These are phyloP conservation scores for Gastrodia elata DNA, from an alignment of 106 monocot species.

Conservation along the genomic window DNA sequence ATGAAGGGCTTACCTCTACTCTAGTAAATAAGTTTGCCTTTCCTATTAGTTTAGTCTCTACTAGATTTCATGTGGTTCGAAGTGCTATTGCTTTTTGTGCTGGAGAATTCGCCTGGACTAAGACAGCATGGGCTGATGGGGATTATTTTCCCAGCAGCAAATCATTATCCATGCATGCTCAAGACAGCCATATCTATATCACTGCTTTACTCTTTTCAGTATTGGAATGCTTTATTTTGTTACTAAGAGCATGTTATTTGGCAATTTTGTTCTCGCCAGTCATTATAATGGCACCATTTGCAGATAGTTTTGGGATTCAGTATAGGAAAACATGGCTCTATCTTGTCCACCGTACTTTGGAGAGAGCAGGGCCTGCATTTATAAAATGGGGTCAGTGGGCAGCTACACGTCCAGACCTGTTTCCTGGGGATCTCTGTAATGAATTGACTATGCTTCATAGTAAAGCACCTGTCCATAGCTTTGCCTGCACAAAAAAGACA, in stretches of 20 bases:
- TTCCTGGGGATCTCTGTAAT: slow-evolving; percentile 65
- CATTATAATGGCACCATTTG: slow-evolving; percentile 56
- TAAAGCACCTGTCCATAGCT: slow-evolving; percentile 72
- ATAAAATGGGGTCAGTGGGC: slow-evolving; percentile 99
- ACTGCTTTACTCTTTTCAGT: slow-evolving; percentile 32
- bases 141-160: slow-evolving; percentile 31
- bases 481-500: slow-evolving; percentile 47
- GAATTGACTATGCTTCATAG: slow-evolving; percentile 68
- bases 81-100: slow-evolving; percentile 39
- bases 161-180: slow-evolving; percentile 29
- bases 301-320: slow-evolving; percentile 29
- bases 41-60: slow-evolving; percentile 47
- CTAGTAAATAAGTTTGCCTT: slow-evolving; percentile 30
- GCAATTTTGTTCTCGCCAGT: slow-evolving; percentile 55
- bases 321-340: slow-evolving; percentile 65
- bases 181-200: slow-evolving; percentile 34
- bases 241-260: slow-evolving; percentile 49
- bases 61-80: slow-evolving; percentile 50
- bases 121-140: slow-evolving; percentile 45
- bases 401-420: slow-evolving; percentile 86
- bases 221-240: slow-evolving; percentile 46
- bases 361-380: slow-evolving; percentile 79
- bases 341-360: slow-evolving; percentile 59
- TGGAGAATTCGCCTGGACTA: slow-evolving; percentile 42
- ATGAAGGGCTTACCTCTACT: slow-evolving; percentile 11